A percentile compares a stretch with the other conserved stretches of the same genome.
phyloP scores from a whole-genome alignment of 2,329 filamentous ascomycete genomes.

The Ophiognomonia clavigignenti-juglandacearum region DNA sequence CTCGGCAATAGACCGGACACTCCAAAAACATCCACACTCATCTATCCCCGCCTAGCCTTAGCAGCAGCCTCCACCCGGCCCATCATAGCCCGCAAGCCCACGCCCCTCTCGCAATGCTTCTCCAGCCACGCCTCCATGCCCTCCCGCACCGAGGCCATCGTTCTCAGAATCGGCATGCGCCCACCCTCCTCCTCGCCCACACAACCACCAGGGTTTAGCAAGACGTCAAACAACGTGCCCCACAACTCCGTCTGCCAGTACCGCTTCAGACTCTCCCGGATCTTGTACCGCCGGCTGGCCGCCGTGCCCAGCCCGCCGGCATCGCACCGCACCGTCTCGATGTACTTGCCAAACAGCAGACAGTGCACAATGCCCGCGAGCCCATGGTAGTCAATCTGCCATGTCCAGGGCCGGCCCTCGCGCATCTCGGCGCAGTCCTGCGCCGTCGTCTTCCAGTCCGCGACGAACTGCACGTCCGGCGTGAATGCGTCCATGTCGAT shows the following conservation, averaged over 20 bases:
- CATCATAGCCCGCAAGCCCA: conserved; percentile 66
- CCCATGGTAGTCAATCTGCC: conserved; percentile 94
- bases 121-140: conserved; percentile 82
- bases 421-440: conserved; percentile 95
- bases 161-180: conserved; percentile 68
- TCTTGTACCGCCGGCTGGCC: conserved; percentile 64
- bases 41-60: conserved; percentile 27
- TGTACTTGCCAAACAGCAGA: conserved; percentile 90
- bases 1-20: not conserved
- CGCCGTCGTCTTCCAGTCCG: conserved; percentile 85
- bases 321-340: conserved; percentile 66
- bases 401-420: conserved; percentile 91
- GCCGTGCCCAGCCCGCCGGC: conserved; percentile 49
- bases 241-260: conserved; percentile 98
- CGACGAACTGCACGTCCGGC: conserved; percentile 77
- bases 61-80: conserved; percentile 54
- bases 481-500: conserved; percentile 89
- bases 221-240: conserved; percentile 73
- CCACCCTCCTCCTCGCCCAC: conserved; percentile 58
- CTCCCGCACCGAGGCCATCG: conserved; percentile 65
- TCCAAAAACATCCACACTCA: too few relatives aligned
- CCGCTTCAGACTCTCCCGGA: conserved; percentile 79
- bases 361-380: conserved; percentile 83
- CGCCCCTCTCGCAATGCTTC: conserved; percentile 74
- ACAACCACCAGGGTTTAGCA: conserved; percentile 72